Conservation (phyloP, 352 stramenopile genomes). For the Hyaloperonospora arabidopsidis region DNA sequence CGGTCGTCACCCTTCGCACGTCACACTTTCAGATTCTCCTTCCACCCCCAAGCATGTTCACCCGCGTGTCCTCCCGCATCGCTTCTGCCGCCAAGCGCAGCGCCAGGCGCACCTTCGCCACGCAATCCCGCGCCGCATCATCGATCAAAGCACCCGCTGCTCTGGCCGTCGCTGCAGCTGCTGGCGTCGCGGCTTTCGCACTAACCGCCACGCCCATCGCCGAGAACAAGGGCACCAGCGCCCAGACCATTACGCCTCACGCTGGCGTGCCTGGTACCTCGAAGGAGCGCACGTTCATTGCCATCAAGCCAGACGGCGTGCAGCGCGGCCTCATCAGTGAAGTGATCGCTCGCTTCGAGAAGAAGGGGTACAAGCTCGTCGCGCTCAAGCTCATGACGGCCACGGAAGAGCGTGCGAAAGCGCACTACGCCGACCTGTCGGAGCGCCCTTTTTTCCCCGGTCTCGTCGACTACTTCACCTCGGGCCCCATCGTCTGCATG, state of each 20-base stretch:
- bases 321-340: constrained; percentile 90
- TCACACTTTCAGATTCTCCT: neutral
- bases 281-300: constrained; percentile 92
- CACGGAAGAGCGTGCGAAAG: constrained; percentile 82
- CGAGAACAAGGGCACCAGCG: constrained; percentile 41
- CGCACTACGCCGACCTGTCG: constrained; percentile 91
- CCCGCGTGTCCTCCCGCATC: constrained; percentile 56
- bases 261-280: constrained; percentile 85
- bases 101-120: constrained; percentile 43
- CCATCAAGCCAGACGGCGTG: constrained; percentile 92
- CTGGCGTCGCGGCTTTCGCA: constrained; percentile 42
- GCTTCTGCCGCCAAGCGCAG: constrained; percentile 55
- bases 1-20: too few relatives aligned
- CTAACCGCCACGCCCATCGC: constrained; percentile 34
- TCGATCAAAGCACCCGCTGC: constrained; percentile 28
- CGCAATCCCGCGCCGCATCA: constrained; percentile 36
- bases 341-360: constrained; percentile 93
- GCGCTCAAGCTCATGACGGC: constrained; percentile 92
- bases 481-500: constrained; percentile 94
- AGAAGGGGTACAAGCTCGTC: constrained; percentile 94
- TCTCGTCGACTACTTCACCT: constrained; percentile 88
- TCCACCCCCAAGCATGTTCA: constrained; percentile 38
- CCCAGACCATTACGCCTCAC: constrained; percentile 36
- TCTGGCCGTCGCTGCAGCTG: constrained; percentile 31
- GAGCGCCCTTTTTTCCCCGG: constrained; percentile 89